Evolutionary conservation across 129 eudicot genomes (phyloP).

Genomic region (Lactuca sativa): DNA sequence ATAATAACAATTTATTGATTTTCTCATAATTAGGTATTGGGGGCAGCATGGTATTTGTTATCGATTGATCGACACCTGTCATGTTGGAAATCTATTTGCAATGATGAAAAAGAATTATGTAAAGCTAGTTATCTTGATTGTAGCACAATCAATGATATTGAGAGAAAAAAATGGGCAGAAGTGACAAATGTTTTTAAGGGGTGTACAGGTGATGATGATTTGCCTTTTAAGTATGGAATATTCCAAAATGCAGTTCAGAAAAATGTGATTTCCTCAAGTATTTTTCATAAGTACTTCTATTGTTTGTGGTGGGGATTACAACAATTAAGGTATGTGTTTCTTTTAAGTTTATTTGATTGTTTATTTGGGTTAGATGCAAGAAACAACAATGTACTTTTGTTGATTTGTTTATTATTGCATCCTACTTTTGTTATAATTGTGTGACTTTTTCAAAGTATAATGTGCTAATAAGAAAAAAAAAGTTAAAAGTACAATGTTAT

Average conservation of each 20-base stretch:
- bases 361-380: not conserved
- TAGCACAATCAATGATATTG: conserved; percentile 34
- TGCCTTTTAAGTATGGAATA: conserved; percentile 64
- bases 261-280: conserved; percentile 70
- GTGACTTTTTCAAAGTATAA: too few relatives aligned
- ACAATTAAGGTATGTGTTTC: conserved; percentile 63
- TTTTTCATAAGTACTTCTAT: conserved; percentile 74
- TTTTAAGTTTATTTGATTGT: conserved; percentile 8
- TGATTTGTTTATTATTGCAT: too few relatives aligned
- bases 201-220: conserved; percentile 60
- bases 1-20: not conserved
- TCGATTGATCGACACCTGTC: conserved; percentile 94
- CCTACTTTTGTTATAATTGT: too few relatives aligned
- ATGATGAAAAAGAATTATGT: conserved; percentile 50
- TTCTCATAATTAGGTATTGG: conserved; percentile 58
- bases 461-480: too few relatives aligned
- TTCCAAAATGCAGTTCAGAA: conserved; percentile 74
- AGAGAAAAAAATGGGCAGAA: conserved; percentile 58
- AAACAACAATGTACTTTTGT: too few relatives aligned
- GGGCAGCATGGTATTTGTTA: conserved; percentile 96
- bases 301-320: conserved; percentile 99
- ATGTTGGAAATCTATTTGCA: conserved; percentile 91
- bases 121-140: conserved; percentile 65
- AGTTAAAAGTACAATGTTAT: too few relatives aligned
- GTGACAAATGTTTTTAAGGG: conserved; percentile 51